Base-by-base conservation (phyloP, 768 basidiomycete species). In the Saitozyma sp. region DNA sequence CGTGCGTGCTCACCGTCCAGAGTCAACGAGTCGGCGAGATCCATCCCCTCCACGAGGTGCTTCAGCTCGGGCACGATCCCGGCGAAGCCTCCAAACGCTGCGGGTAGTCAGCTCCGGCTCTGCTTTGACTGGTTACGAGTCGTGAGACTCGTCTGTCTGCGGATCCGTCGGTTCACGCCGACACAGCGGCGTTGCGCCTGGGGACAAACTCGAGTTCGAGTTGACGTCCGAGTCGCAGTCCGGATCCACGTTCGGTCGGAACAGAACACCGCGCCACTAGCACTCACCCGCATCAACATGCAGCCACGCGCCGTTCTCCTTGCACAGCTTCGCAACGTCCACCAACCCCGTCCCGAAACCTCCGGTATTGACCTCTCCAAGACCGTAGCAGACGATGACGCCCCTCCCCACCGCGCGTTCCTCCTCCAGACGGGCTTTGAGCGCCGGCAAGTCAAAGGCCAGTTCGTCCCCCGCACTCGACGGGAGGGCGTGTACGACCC, bases 281-380 rank as follows among this genome's bases (percentile, higher is more conserved):
- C 11, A 60, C 76, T 56, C 50, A 81, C 81, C 81, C 9, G 78
- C 82, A 64, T 83, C 83, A 37, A 82, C 74, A 67, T 83, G 82
- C 3, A 83, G 63, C 82, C 82, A 83, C 0, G 80, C 80, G 11
- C 61, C 68, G 61, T 80, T 81, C 17, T 50, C 38, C 62, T 78
- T 78, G 55, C 80, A 82, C 14, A 83, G 68, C 13, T 53, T 58
- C 9, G 80, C 70, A 7, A 83, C 68, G 0, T 63, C 57, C 9
- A 59, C 70, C 37, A 82, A 65, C 17, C 78, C 68, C 6, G 67
- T 62, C 9, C 76, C 78, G 63, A 81, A 80, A 2, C 74, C 81
- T 11, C 82, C 78, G 70, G 83, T 82, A 64, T 82, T 83, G 45
- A 83, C 82, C 65, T 83, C 83, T 3, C 82, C 82, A 14, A 81